These are phyloP conservation scores for Pseudogymnoascus sp. DNA, from an alignment of 2,329 filamentous ascomycete species.

Conservation along the genomic window DNA sequence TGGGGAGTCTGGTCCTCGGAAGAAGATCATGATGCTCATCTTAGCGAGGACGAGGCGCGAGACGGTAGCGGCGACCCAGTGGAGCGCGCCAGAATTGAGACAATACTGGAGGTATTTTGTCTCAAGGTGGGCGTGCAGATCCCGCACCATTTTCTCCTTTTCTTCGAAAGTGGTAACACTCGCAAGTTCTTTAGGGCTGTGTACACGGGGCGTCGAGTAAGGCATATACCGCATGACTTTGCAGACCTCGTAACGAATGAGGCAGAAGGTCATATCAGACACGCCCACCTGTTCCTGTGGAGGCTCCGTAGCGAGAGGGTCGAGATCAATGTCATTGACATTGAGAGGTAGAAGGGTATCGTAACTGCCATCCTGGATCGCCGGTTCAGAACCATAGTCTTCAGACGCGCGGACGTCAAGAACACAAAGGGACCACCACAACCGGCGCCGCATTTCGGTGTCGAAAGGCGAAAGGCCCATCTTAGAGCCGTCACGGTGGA, in stretches of 20 bases:
- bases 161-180: slow-evolving; percentile 22
- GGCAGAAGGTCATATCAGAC: slow-evolving; percentile 34
- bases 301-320: slow-evolving; percentile 26
- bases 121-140: slow-evolving; percentile 26
- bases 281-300: slow-evolving; percentile 24
- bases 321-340: slow-evolving; percentile 42
- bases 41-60: slow-evolving; percentile 34
- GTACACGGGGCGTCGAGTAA: slow-evolving; percentile 9
- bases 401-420: slow-evolving; percentile 55
- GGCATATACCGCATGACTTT: slow-evolving; percentile 20
- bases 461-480: slow-evolving; percentile 52
- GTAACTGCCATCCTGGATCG: slow-evolving; percentile 49
- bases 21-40: slow-evolving; percentile 32
- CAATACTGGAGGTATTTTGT: slow-evolving; percentile 29
- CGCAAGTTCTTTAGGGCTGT: slow-evolving; percentile 10
- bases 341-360: slow-evolving; percentile 49
- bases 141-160: slow-evolving; percentile 26
- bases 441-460: slow-evolving; percentile 49
- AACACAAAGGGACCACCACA: slow-evolving; percentile 56
- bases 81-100: slow-evolving; percentile 37
- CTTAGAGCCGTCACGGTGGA: slow-evolving; percentile 51
- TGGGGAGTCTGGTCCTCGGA: slow-evolving; percentile 21
- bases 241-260: slow-evolving; percentile 31
- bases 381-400: slow-evolving; percentile 56
- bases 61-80: slow-evolving; percentile 43